Evolutionary conservation across 1,139 yeast species (phyloP), one percentile per base, ranked within the genome.

Genomic region (Suhomyces coccinellae): DNA sequence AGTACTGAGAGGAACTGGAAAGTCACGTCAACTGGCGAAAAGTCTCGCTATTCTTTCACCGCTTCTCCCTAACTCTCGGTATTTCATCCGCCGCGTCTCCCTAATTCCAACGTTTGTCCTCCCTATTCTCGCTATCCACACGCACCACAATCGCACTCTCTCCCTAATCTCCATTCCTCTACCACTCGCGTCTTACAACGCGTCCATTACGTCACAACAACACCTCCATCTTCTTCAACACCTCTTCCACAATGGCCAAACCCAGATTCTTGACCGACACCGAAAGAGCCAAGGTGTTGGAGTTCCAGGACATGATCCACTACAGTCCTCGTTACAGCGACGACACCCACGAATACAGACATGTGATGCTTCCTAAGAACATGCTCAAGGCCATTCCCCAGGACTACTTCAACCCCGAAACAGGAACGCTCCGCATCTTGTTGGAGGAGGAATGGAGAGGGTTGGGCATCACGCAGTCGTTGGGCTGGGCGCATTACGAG

Each of bases 381-480:
- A 89, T 95, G 97, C 79, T 95, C 48, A 91, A 91, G 65, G 91
- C 84, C 40, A 89, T 95, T 49, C 99, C 99, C n/a, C 83, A 85
- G 46, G 99, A 95, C 64, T 95, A 90, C 63, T 95, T 95, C 72
- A 87, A 91, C 62, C 87, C 93, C 11, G 97, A 91, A 51, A 88
- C 96, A 3, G 98, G 98, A 6, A 93, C 99, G 0, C 76, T 95
- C 55, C 83, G 97, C 54, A 88, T 95, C 45, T 73, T 95, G 43
- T 69, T 86, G 48, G 99, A 95, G 65, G 98, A 93, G 55, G 99
- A 95, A 67, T 95, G 99, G 99, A 79, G 99, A 65, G 98, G 98
- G 2, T 74, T 95, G 46, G 99, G 99, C 4, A 90, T 95, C 58
- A 95, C 99, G 10, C 99, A 93, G 66, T 87, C 96, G 38, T 75